A percentile compares a stretch with the other conserved stretches of the same genome.
These are phyloP conservation scores for Trichoderma gamsii DNA, from an alignment of 495 filamentous ascomycete species.

Conservation along the genomic window DNA sequence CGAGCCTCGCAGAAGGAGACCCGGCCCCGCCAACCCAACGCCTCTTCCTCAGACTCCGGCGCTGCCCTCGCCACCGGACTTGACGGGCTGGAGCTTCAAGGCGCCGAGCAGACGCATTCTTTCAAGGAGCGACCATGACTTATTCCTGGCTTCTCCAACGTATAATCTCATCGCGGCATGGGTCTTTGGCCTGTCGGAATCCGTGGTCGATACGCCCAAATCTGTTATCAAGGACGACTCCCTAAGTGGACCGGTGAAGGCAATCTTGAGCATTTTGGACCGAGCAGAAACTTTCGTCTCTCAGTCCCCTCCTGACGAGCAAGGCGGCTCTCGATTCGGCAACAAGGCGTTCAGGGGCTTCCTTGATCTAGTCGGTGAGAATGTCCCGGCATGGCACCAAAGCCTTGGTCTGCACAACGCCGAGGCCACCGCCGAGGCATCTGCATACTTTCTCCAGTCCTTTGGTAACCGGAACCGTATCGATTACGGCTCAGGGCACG, in stretches of 20 bases:
- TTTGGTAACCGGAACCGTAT: constrained; percentile 85
- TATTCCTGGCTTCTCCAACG: constrained; percentile 73
- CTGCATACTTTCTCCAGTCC: constrained; percentile 72
- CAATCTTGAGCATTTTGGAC: constrained; percentile 66
- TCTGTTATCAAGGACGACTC: constrained; percentile 54
- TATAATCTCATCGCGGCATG: constrained; percentile 74
- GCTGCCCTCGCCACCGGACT: constrained; percentile 57
- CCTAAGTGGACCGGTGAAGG: constrained; percentile 50
- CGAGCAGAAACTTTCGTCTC: constrained; percentile 56
- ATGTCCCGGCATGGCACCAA: constrained; percentile 51
- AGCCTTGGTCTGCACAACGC: constrained; percentile 47
- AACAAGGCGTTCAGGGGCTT: constrained; percentile 85
- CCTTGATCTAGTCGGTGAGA: constrained; percentile 62
- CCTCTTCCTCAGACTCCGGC: constrained; percentile 65
- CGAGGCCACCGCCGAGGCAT: constrained; percentile 60
- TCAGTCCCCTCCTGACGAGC: constrained; percentile 70
- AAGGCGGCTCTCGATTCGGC: constrained; percentile 84
- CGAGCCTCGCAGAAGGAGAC: constrained; percentile 53
- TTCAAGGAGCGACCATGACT: constrained; percentile 67
- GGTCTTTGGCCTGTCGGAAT: constrained; percentile 78
- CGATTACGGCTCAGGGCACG: constrained; percentile 95
- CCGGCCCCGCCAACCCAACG: constrained; percentile 49
- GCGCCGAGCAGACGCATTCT: constrained; percentile 72
- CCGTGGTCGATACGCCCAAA: constrained; percentile 67
- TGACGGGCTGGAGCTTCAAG: constrained; percentile 52